Base-by-base conservation (phyloP, 345 rosid genomes). In the Eucalyptus marginata region DNA sequence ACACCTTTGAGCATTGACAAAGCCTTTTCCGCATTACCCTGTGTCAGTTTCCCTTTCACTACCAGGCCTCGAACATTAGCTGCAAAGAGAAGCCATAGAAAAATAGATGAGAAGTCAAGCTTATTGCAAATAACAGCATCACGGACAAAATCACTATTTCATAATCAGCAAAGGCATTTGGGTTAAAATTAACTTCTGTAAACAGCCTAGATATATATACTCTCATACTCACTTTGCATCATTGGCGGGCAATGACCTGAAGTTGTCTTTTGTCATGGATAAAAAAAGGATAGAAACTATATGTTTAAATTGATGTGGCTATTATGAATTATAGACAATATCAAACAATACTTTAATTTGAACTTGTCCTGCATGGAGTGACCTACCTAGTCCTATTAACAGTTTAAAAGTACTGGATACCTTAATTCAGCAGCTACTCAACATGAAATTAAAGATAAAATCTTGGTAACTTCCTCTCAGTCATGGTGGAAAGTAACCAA, bases 1-100 rank as follows among this genome's bases (percentile, higher is more conserved):
- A 89, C 97, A 88, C 99, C 98, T 91, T 94, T 95, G 17, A 97
- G 95, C 93, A 96, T 93, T 84, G 97, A 94, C 36, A 96, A 91
- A 86, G 96, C 95, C 93, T 95, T 94, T 62, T 94, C 95, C 87
- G 96, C 99, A 90, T 93, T 94, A 87, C 93, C 98, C 88, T 91
- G 92, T 6, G 95, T 91, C 90, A 96, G 90, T 87, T 94, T 96
- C 89, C 97, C 94, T 89, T 95, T 95, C 83, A 94, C 90, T 54
- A 94, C 98, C 87, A 97, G 92, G 91, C 96, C 93, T 89, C 90
- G 94, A 89, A 97, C 88, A 93, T 97, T 96, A 87, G 90, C 99
- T 97, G 95, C 90, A 86, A 94, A 59, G 86, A 52, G 89, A 91
- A 84, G 44, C 85, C 47, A 62, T 27, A 84, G 62, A 86, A 86